Evolutionary conservation across 208 protist genomes (phyloP).

Genomic region (Leishmania arabica): DNA sequence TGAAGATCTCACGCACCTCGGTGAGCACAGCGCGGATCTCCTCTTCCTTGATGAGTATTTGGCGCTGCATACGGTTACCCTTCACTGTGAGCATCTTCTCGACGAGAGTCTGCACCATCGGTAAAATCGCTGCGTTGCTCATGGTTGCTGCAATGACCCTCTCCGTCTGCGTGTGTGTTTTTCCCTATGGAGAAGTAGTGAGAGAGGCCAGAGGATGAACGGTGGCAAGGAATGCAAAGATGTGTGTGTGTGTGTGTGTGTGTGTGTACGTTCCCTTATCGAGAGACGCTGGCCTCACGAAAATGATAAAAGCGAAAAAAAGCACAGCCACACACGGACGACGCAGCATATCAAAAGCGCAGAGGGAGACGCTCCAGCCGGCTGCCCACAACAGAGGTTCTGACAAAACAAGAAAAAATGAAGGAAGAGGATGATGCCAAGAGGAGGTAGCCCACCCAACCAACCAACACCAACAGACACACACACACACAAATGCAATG

Average conservation of each 20-base stretch:
- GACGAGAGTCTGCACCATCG: slow-evolving; percentile 15
- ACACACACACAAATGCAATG: not conserved
- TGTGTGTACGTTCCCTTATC: not conserved
- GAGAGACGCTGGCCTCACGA: not conserved
- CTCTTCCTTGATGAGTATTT: slow-evolving; percentile 69
- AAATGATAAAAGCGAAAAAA: not conserved
- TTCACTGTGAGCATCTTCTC: slow-evolving; percentile 22
- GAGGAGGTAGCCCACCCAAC: not conserved
- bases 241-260: not conserved
- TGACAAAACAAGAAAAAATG: not conserved
- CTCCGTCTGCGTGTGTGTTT: not conserved
- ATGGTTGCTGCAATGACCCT: not conserved
- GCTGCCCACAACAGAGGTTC: not conserved
- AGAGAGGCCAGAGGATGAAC: not conserved
- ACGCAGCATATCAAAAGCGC: not conserved
- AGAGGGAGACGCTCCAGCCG: not conserved
- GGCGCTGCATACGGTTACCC: slow-evolving; percentile 29
- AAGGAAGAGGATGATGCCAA: not conserved
- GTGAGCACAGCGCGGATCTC: slow-evolving; percentile 46
- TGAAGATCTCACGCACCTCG: slow-evolving; percentile 50
- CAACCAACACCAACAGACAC: not conserved
- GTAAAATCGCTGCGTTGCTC: slow-evolving; percentile 13
- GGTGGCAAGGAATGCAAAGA: not conserved
- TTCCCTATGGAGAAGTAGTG: not conserved
- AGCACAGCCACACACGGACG: not conserved